Percentiles rank a stretch among this genome's conserved stretches.
Evolutionary conservation across 352 stramenopile species (phyloP).

Genomic region (Phytopythium litorale): DNA sequence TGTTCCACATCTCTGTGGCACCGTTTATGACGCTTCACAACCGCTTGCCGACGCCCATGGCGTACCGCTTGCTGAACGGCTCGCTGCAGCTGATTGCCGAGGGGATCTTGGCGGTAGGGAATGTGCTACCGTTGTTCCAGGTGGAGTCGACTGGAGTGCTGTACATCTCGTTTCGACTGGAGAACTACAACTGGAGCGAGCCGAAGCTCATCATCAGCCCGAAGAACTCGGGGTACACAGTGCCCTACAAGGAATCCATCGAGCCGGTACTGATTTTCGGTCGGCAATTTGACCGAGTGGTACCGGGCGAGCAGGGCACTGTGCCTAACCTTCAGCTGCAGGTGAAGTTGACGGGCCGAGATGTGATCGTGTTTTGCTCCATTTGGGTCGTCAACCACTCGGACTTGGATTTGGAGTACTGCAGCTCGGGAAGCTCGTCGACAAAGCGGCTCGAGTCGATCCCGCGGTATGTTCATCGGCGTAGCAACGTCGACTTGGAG

Average conservation of each 20-base stretch:
- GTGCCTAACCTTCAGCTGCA: constrained; percentile 82
- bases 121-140: constrained; percentile 81
- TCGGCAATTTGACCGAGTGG: constrained; percentile 59
- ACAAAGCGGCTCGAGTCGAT: constrained; percentile 58
- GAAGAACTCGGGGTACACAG: constrained; percentile 54
- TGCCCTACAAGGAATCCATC: constrained; percentile 80
- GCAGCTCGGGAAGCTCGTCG: constrained; percentile 76
- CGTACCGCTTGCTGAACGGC: constrained; percentile 78
- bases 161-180: constrained; percentile 81
- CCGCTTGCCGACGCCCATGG: constrained; percentile 71
- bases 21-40: constrained; percentile 86
- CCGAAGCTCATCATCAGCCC: constrained; percentile 78
- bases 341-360: constrained; percentile 73
- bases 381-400: constrained; percentile 89
- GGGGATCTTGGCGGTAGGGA: constrained; percentile 80
- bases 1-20: constrained; percentile 81
- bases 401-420: constrained; percentile 83
- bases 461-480: constrained; percentile 73
- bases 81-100: constrained; percentile 84
- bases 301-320: constrained; percentile 65
- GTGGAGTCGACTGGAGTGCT: constrained; percentile 57
- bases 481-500: constrained; percentile 33
- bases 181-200: constrained; percentile 88
- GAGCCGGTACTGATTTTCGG: constrained; percentile 69
- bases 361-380: constrained; percentile 84